Percentiles rank a stretch among this genome's conserved stretches.
Evolutionary conservation across 164 flowering plant genomes (phyloP).

Genomic region (Macadamia tetraphylla): DNA sequence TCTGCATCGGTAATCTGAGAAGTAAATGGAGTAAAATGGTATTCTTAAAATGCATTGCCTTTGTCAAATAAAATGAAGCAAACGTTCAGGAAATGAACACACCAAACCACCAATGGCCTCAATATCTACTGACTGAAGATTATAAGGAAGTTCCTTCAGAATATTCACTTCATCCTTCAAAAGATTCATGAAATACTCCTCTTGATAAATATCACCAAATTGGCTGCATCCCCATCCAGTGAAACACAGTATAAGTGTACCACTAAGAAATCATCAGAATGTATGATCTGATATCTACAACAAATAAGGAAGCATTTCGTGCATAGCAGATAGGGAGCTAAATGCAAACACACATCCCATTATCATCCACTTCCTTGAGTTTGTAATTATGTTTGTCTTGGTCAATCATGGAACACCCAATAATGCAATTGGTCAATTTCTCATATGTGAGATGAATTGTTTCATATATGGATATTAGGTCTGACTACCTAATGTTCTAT

Average conservation of each 20-base stretch:
- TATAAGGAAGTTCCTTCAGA: constrained; percentile 73
- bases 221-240: constrained; percentile 53
- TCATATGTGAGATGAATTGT: no score
- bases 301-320: not conserved
- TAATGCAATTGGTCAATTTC: not conserved
- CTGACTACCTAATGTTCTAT: no score
- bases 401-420: not conserved
- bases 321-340: not conserved
- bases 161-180: constrained; percentile 66
- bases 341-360: not conserved
- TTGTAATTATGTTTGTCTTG: not conserved
- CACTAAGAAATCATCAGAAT: not conserved
- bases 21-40: constrained; percentile 6
- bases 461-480: no score
- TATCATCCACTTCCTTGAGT: not conserved
- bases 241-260: constrained; percentile 4
- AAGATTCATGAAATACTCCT: constrained; percentile 55
- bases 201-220: constrained; percentile 91
- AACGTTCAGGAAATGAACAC: constrained; percentile 12
- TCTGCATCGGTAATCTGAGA: constrained; percentile 84
- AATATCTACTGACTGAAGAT: constrained; percentile 51
- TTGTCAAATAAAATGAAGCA: not conserved
- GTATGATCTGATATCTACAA: not conserved
- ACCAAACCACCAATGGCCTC: constrained; percentile 75
- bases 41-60: not conserved